These are phyloP conservation scores for Bauhinia variegata DNA, from an alignment of 306 rosid genomes.

Conservation along the genomic window DNA sequence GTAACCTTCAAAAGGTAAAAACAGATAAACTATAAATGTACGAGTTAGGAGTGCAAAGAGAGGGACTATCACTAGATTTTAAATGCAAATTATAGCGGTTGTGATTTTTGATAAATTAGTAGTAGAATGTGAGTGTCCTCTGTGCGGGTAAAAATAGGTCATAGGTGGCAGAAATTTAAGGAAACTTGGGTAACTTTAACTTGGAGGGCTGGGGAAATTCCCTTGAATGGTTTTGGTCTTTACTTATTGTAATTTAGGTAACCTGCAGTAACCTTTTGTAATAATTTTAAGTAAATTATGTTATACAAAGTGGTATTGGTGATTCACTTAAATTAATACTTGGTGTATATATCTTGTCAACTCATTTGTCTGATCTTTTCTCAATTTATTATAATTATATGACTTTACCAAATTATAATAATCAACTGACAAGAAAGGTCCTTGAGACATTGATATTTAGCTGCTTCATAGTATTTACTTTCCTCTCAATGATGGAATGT, in stretches of 20 bases:
- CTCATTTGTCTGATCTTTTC: not conserved
- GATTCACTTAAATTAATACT: slow-evolving; percentile 24
- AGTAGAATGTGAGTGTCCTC: slow-evolving; percentile 3
- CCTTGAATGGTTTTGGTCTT: no score
- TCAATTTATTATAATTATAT: not conserved
- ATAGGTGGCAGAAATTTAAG: no score
- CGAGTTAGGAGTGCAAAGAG: not conserved
- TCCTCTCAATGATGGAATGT: slow-evolving; percentile 45
- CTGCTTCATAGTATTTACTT: slow-evolving; percentile 29
- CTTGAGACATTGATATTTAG: slow-evolving; percentile 22
- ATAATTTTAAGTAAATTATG: slow-evolving; percentile 11
- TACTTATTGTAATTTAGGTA: slow-evolving; percentile 23
- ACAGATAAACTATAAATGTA: slow-evolving; percentile 9
- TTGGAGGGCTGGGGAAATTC: no score
- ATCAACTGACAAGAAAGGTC: slow-evolving; percentile 13
- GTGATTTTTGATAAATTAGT: not conserved
- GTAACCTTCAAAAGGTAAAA: not conserved
- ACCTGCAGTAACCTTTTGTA: slow-evolving; percentile 15
- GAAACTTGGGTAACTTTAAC: no score
- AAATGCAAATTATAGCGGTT: not conserved
- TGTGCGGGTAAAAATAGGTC: no score
- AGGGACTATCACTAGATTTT: no score
- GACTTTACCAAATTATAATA: slow-evolving; percentile 3
- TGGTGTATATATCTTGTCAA: slow-evolving; percentile 9
- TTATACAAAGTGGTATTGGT: slow-evolving; percentile 25